Percentiles rank a stretch among this genome's conserved stretches.
phyloP scores from a whole-genome alignment of 1,139 yeast genomes.

The Debaryomyces robertsiae region DNA sequence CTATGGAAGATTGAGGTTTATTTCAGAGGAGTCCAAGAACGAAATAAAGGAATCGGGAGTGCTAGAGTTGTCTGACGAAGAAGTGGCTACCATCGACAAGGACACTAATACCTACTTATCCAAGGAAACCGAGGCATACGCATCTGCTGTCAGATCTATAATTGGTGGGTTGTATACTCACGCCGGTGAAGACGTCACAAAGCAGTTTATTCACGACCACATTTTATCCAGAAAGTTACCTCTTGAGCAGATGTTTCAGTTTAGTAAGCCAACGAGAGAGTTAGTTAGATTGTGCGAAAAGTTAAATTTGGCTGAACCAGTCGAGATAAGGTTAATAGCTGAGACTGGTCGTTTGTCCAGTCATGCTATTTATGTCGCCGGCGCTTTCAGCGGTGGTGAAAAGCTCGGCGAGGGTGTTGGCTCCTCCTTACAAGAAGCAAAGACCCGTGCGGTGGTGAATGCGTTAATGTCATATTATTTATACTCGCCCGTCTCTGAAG shows the following conservation, averaged over 20 bases:
- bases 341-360: constrained; percentile 90
- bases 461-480: constrained; percentile 91
- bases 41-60: constrained; percentile 53
- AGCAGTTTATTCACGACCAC: constrained; percentile 68
- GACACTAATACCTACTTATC: constrained; percentile 27
- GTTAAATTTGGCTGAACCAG: constrained; percentile 74
- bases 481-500: constrained; percentile 68
- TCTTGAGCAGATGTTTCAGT: constrained; percentile 70
- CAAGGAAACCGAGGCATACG: constrained; percentile 44
- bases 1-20: constrained; percentile 66
- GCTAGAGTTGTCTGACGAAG: constrained; percentile 44
- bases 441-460: constrained; percentile 87
- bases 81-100: constrained; percentile 23
- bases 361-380: constrained; percentile 87
- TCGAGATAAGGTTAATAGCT: constrained; percentile 75
- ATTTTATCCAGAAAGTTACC: constrained; percentile 79
- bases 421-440: constrained; percentile 87
- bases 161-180: constrained; percentile 72
- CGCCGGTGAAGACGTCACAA: constrained; percentile 61
- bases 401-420: constrained; percentile 96
- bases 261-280: constrained; percentile 85
- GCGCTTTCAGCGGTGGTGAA: constrained; percentile 81
- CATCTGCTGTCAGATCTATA: constrained; percentile 68
- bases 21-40: constrained; percentile 34
- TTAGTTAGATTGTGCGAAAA: constrained; percentile 76